A percentile compares a stretch with the other conserved stretches of the same genome.
Evolutionary conservation across 208 protist genomes (phyloP).

Genomic region (Angomonas deanei): DNA sequence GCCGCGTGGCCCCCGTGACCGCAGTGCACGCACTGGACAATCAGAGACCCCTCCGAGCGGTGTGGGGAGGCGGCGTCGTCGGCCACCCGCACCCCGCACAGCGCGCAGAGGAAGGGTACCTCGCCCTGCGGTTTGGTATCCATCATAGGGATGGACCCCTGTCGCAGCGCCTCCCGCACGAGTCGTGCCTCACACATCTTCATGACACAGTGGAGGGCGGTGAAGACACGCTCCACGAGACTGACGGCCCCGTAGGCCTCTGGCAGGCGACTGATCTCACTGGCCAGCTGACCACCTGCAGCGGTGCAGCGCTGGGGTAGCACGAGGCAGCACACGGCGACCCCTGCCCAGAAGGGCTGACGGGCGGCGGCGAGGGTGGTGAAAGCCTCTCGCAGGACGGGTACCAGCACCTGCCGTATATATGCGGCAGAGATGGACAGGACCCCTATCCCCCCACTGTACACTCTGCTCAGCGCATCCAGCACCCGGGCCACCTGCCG

Average conservation of each 20-base stretch:
- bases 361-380: constrained; percentile 4
- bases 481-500: not conserved
- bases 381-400: constrained; percentile 25
- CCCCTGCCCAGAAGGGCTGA: constrained; percentile 60
- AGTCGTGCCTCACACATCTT: constrained; percentile 32
- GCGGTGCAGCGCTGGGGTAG: constrained; percentile 22
- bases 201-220: constrained; percentile 20
- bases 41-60: constrained; percentile 44
- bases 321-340: constrained; percentile 48
- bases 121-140: not conserved
- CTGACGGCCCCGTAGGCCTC: constrained; percentile 20
- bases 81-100: constrained; percentile 55
- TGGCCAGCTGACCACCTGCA: not conserved
- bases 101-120: constrained; percentile 24
- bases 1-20: constrained; percentile 75
- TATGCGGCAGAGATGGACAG: constrained; percentile 5
- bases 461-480: not conserved
- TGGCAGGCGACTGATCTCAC: constrained; percentile 2
- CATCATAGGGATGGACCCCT: not conserved
- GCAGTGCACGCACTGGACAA: constrained; percentile 63
- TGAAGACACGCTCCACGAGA: constrained; percentile 27
- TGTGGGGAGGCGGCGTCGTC: not conserved
- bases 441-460: not conserved
- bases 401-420: constrained; percentile 17
- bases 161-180: constrained; percentile 31